phyloP scores from a whole-genome alignment of 495 filamentous ascomycete species.

The Entonaema liquescens region DNA sequence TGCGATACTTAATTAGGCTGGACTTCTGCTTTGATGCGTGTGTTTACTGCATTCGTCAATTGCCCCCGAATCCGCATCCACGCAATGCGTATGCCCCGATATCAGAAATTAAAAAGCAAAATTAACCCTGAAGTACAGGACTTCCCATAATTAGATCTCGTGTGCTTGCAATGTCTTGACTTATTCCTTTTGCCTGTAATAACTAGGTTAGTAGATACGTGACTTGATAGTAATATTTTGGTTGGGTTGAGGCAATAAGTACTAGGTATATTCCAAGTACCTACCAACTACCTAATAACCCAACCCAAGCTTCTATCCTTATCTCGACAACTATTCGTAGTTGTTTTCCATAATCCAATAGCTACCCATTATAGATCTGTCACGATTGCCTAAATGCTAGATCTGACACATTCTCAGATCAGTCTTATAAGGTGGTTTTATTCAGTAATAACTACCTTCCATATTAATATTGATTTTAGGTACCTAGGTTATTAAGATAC shows the following conservation, averaged over 20 bases:
- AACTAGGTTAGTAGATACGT: not conserved
- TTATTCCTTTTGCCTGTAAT: not conserved
- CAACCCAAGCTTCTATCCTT: too few relatives aligned
- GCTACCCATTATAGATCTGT: too few relatives aligned
- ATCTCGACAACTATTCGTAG: too few relatives aligned
- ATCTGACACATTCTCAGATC: too few relatives aligned
- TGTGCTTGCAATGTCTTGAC: not conserved
- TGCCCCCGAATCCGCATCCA: constrained; percentile 14
- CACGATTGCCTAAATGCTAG: too few relatives aligned
- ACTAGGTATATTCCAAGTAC: not conserved
- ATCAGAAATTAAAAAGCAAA: constrained; percentile 36
- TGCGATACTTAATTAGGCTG: constrained; percentile 24
- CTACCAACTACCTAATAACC: too few relatives aligned
- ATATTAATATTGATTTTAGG: too few relatives aligned
- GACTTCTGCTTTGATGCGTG: constrained; percentile 29
- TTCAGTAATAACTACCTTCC: too few relatives aligned
- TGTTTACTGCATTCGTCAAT: constrained; percentile 24
- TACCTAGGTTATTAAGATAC: not conserved
- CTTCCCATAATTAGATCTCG: not conserved
- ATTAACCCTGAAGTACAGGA: constrained; percentile 15
- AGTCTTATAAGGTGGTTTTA: too few relatives aligned
- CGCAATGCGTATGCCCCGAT: constrained; percentile 29
- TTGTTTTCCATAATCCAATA: too few relatives aligned
- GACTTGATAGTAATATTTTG: not conserved
- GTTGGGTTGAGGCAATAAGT: not conserved